Evolutionary conservation across 2,329 filamentous ascomycete species (phyloP).

Genomic region (Colletotrichum paranaense): DNA sequence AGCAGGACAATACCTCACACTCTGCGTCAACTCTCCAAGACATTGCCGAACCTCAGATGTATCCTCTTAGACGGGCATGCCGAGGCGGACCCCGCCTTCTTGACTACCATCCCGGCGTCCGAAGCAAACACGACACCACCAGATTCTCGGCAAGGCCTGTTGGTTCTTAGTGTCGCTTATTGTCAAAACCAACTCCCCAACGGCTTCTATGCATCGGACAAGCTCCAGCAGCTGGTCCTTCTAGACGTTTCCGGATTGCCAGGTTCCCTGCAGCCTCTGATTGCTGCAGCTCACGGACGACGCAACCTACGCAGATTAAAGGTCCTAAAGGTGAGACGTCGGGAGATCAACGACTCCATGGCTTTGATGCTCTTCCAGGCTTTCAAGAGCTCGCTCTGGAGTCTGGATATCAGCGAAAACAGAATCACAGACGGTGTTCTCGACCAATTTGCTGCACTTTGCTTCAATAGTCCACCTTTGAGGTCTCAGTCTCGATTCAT

Average conservation of each 20-base stretch:
- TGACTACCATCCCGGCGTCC: slow-evolving; percentile 41
- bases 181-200: slow-evolving; percentile 53
- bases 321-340: slow-evolving; percentile 61
- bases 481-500: slow-evolving; percentile 51
- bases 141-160: slow-evolving; percentile 39
- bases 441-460: slow-evolving; percentile 44
- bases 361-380: slow-evolving; percentile 47
- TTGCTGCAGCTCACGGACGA: slow-evolving; percentile 46
- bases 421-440: slow-evolving; percentile 59
- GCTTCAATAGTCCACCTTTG: slow-evolving; percentile 47
- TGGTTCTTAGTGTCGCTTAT: slow-evolving; percentile 58
- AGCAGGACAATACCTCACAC: slow-evolving; percentile 51
- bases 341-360: slow-evolving; percentile 57
- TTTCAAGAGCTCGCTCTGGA: slow-evolving; percentile 61
- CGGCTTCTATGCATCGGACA: slow-evolving; percentile 50
- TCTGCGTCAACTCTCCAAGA: slow-evolving; percentile 49
- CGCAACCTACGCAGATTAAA: slow-evolving; percentile 57
- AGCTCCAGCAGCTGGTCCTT: slow-evolving; percentile 58
- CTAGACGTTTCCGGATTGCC: slow-evolving; percentile 64
- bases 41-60: slow-evolving; percentile 58
- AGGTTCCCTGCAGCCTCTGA: slow-evolving; percentile 53
- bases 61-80: slow-evolving; percentile 61
- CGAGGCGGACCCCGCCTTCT: slow-evolving; percentile 54
- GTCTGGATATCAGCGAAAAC: slow-evolving; percentile 66
- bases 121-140: slow-evolving; percentile 5